A percentile compares a stretch with the other conserved stretches of the same genome.
Conservation (phyloP, 1,139 yeast genomes). For the Eremothecium cymbalariae region DNA sequence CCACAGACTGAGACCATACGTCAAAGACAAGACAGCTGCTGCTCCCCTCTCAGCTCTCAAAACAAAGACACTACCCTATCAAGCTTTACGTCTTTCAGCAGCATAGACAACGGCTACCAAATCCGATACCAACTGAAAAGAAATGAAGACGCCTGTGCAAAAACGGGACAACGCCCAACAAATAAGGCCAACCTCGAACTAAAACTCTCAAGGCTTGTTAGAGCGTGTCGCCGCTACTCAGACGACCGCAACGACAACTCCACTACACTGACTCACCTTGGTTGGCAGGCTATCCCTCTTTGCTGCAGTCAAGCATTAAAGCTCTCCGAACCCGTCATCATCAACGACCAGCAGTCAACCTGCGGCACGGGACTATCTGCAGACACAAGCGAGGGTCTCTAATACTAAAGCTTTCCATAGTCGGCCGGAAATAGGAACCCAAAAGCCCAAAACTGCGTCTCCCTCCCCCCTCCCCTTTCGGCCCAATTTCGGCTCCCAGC, state of each 20-base stretch:
- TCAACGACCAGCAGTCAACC: constrained; percentile 2
- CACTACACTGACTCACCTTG: no score
- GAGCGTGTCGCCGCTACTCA: constrained; percentile 3
- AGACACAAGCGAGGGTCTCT: neutral
- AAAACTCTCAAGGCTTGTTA: constrained; percentile 1
- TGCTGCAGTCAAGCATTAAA: constrained; percentile 5
- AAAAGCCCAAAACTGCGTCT: no score
- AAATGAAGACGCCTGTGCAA: neutral
- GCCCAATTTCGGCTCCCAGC: no score
- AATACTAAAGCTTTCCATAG: no score
- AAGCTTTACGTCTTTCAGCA: constrained; percentile 8
- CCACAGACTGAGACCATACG: no score
- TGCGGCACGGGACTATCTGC: constrained; percentile 2
- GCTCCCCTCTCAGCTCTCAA: no score
- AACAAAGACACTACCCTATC: no score
- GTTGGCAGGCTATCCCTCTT: constrained; percentile 4
- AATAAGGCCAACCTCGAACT: neutral
- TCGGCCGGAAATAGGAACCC: no score
- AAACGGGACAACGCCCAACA: neutral
- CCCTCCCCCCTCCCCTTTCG: no score
- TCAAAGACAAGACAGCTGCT: no score
- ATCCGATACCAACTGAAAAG: neutral
- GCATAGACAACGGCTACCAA: constrained; percentile 7
- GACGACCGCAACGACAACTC: constrained; percentile 1
- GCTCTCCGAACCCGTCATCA: neutral